phyloP scores from a whole-genome alignment of 1,284 basidiomycete species.

The Paramarasmius palmivorus region DNA sequence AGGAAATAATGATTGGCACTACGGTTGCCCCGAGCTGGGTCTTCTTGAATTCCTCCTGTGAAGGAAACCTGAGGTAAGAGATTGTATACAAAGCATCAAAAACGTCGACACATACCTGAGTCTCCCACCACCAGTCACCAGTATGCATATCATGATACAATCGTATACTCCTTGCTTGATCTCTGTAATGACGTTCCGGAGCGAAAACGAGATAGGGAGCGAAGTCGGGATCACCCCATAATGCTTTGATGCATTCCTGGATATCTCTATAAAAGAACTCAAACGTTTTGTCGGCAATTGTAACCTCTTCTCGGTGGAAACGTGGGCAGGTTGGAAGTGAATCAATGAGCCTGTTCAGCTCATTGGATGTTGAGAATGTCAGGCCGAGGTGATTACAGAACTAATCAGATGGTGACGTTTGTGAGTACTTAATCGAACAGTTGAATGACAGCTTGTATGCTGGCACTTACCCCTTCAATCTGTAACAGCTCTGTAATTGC shows the following conservation, averaged over 20 bases:
- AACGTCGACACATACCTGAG: constrained; percentile 24
- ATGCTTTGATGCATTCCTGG: constrained; percentile 25
- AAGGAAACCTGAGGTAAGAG: no score
- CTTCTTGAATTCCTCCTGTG: no score
- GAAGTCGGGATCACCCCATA: constrained; percentile 28
- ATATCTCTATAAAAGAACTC: constrained; percentile 29
- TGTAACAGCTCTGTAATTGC: constrained; percentile 2
- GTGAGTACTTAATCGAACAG: no score
- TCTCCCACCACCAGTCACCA: constrained; percentile 28
- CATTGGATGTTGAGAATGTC: neutral
- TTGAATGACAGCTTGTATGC: neutral
- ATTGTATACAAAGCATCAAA: constrained; percentile 9
- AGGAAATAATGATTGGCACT: constrained; percentile 17
- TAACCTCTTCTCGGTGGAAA: constrained; percentile 22
- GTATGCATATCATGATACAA: no score
- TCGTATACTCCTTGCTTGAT: constrained; percentile 9
- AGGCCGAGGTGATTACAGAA: constrained; percentile 1
- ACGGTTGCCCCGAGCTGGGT: no score
- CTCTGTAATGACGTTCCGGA: constrained; percentile 19
- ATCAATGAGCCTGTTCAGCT: constrained; percentile 3
- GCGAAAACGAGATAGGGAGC: constrained; percentile 13
- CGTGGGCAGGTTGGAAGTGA: constrained; percentile 21
- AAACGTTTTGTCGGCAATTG: constrained; percentile 22
- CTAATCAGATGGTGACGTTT: no score
- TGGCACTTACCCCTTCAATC: neutral